Evolutionary conservation across 345 rosid genomes (phyloP), one percentile per base, ranked within the genome.

Genomic region (Gossypium rotundifolium): DNA sequence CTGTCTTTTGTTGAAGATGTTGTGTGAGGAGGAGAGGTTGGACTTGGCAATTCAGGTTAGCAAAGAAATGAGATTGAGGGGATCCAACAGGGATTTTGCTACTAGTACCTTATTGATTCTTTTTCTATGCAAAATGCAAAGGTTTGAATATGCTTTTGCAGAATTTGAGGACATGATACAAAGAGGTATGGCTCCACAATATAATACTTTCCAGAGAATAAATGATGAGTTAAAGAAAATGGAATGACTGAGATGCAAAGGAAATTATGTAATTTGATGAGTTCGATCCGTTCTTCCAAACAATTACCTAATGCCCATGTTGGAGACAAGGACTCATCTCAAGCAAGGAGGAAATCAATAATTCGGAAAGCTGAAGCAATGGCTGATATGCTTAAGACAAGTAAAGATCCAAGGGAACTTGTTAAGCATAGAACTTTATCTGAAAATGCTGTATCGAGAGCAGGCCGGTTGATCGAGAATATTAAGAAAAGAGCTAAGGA

Each of bases 321-420:
- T 55, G 78, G 71, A 57, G 82, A 55, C 6, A 61, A 74, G 13
- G 85, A 84, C 69, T 11, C 78, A 1, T 53, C 81, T n/a, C 78
- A 66, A 78, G 86, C 76, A 38, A 86, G 94, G 81, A 91, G 77
- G 80, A 78, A 75, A 72, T 80, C 86, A 52, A 82, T 90, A 62
- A 74, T 95, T 63, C 84, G 71, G 73, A 95, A 86, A 81, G 96
- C 98, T 17, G 89, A 84, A 85, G 90, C 81, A n/a, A 93, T 95
- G 92, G 91, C 93, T 80, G 79, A 81, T 80, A 79, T 91, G 11
- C 77, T 95, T 45, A 88, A 90, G 81, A 83, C 74, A 44, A 87
- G 93, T 77, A 91, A 81, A 66, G 81, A 91, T 83, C 93, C 92
- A 9, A 86, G 91, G 71, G 76, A 88, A 70, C 80, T 86, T 54